Evolutionary conservation across 2,329 filamentous ascomycete species (phyloP), one percentile per base, ranked within the genome.

Genomic region (Trichoderma atroviride): DNA sequence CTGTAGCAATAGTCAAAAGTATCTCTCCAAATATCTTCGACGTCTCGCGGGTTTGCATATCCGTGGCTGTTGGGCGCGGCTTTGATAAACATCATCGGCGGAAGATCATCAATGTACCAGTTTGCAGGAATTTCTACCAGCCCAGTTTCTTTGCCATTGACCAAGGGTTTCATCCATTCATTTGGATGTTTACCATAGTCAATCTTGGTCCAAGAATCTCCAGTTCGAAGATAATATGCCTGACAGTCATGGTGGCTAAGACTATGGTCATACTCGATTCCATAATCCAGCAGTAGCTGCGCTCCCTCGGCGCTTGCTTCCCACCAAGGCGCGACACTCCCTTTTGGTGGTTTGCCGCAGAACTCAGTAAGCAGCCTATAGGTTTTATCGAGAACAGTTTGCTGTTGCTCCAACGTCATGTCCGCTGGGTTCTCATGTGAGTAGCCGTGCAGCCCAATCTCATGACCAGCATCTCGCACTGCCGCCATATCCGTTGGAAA

Each of bases 101-200:
- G 58, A 6, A 61, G 40, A 27, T 61, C 58, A 27, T 61, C 58
- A 29, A 61, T 50, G 33, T 61, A 61, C 58, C 58, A 61, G 29
- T 61, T 61, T 14, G 58, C 58, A n/a, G 58, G 58, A 4, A 61
- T 61, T 4, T 61, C 58, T n/a, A 61, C 58, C 31, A 61, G 58
- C 16, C 58, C 58, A 16, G 58, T 61, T 22, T 61, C 58, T 22
- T 47, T 61, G 19, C 58, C 58, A 47, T 50, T 50, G 58, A 61
- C 27, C 9, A 50, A 31, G 24, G 58, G 58, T 11, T 61, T 61
- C 58, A 61, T 61, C 58, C 58, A 61, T 6, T 61, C 40, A 9
- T 61, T 31, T 33, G 58, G 27, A 33, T 61, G 24, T 50, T 50
- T 33, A 11, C 37, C 24, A 10, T 61, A 61, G 40, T 61, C 58